Conservation (phyloP, 192 early-diverging fungal species). For the Entrophospora sp. region DNA sequence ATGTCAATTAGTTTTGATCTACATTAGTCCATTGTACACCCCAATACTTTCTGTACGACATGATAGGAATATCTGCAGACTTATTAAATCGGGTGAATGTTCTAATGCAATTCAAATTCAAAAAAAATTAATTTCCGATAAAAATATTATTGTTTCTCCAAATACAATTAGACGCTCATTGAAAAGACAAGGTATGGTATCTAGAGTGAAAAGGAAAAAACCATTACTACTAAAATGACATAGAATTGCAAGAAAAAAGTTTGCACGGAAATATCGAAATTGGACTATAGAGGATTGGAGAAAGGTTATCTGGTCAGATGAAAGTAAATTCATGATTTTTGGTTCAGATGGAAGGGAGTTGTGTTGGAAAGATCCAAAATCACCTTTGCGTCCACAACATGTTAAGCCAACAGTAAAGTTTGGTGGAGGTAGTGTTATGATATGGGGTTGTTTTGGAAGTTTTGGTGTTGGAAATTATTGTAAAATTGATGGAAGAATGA, state of each 20-base stretch:
- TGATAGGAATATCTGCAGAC: background rate
- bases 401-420: conserved; percentile 22
- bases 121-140: background rate
- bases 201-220: conserved; percentile 7
- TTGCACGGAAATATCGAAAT: conserved; percentile 16
- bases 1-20: too few relatives aligned
- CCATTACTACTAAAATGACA: background rate
- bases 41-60: background rate
- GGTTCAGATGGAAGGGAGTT: conserved; percentile 28
- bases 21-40: background rate
- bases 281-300: conserved; percentile 34
- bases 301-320: conserved; percentile 29
- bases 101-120: background rate
- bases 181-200: background rate
- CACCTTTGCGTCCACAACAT: conserved; percentile 1
- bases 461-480: conserved; percentile 14
- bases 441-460: conserved; percentile 26
- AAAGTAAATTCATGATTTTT: conserved; percentile 32
- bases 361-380: conserved; percentile 11
- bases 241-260: background rate
- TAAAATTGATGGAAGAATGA: conserved; percentile 17
- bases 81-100: background rate
- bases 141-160: background rate
- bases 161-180: background rate
- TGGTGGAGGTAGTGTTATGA: conserved; percentile 25